Evolutionary conservation across 306 rosid genomes (phyloP).

Genomic region (Ochetophila trinervis): DNA sequence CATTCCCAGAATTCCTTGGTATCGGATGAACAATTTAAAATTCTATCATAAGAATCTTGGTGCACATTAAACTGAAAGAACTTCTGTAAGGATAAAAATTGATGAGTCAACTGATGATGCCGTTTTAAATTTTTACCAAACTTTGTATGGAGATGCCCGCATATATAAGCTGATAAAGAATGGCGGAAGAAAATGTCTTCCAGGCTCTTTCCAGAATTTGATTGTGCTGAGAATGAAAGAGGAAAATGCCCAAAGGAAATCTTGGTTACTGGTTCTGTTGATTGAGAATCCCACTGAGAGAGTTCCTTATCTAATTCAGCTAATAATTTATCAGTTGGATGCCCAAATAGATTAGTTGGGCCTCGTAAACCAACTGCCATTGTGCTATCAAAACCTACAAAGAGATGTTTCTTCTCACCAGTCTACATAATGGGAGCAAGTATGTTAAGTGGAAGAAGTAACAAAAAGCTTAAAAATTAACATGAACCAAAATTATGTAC

Average conservation of each 20-base stretch:
- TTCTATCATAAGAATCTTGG: slow-evolving; percentile 35
- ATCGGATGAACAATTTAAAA: slow-evolving; percentile 55
- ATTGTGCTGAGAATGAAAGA: slow-evolving; percentile 69
- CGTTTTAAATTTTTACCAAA: slow-evolving; percentile 89
- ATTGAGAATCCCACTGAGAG: slow-evolving; percentile 75
- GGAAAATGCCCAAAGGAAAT: slow-evolving; percentile 94
- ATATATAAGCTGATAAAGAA: slow-evolving; percentile 79
- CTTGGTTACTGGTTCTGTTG: slow-evolving; percentile 60
- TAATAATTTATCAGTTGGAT: slow-evolving; percentile 76
- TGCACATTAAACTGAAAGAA: slow-evolving; percentile 65
- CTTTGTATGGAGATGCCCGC: slow-evolving; percentile 87
- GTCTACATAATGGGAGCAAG: slow-evolving; percentile 44
- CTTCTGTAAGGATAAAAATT: slow-evolving; percentile 36
- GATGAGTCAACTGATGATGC: slow-evolving; percentile 55
- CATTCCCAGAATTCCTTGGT: slow-evolving; percentile 92
- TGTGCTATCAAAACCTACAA: slow-evolving; percentile 86
- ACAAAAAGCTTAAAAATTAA: slow-evolving; percentile 18
- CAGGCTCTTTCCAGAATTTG: slow-evolving; percentile 70
- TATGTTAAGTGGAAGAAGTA: slow-evolving; percentile 23
- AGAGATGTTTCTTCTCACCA: slow-evolving; percentile 60
- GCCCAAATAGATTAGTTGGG: slow-evolving; percentile 92
- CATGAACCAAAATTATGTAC: slow-evolving; percentile 19
- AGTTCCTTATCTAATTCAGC: slow-evolving; percentile 68
- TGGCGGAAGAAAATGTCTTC: slow-evolving; percentile 74
- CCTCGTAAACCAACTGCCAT: slow-evolving; percentile 78